These are phyloP conservation scores for Eucalyptus tenuipes DNA, from an alignment of 345 rosid species.

Conservation along the genomic window DNA sequence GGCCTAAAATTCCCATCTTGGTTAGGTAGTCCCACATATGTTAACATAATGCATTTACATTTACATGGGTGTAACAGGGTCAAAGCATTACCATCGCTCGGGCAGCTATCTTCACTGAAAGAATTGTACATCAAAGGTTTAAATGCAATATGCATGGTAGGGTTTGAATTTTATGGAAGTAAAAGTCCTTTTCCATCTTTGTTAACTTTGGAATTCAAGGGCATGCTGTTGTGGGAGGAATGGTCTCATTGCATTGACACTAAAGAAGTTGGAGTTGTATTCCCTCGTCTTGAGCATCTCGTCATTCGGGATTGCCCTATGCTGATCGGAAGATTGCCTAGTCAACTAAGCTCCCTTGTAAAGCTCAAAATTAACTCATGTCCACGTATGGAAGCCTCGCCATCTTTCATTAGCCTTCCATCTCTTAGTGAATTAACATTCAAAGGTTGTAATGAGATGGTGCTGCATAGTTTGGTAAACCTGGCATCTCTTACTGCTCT, in stretches of 20 bases:
- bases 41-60: rapidly evolving
- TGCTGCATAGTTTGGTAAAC: background rate
- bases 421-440: background rate
- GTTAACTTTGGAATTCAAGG: background rate
- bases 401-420: background rate
- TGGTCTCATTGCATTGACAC: background rate
- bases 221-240: rapidly evolving
- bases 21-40: rapidly evolving
- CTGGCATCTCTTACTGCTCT: rapidly evolving
- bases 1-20: background rate
- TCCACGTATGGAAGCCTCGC: background rate
- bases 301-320: background rate
- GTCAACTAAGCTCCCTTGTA: background rate
- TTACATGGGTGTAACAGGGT: rapidly evolving
- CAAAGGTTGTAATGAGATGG: background rate
- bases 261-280: background rate
- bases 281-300: background rate
- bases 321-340: background rate
- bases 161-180: background rate
- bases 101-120: rapidly evolving
- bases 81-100: background rate
- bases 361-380: rapidly evolving
- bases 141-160: background rate
- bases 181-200: background rate
- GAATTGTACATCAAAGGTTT: background rate